A percentile compares a stretch with the other conserved stretches of the same genome.
These are phyloP conservation scores for Nissolia schottii DNA, from an alignment of 306 rosid genomes.

Conservation along the genomic window DNA sequence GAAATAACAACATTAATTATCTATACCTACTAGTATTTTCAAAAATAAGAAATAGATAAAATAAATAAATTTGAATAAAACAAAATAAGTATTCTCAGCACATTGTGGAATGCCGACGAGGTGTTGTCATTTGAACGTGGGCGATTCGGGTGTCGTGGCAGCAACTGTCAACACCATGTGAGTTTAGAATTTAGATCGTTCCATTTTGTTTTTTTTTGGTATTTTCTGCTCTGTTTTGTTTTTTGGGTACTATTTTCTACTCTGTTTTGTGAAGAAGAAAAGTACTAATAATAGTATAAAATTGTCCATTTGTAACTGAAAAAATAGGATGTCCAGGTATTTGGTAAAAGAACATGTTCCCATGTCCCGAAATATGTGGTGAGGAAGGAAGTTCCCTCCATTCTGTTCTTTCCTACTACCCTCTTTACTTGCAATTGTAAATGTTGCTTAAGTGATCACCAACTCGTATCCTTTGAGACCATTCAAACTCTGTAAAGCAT, in stretches of 20 bases:
- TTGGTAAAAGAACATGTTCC: no score
- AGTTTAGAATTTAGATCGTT: not conserved
- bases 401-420: not conserved
- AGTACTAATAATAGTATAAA: no score
- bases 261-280: no score
- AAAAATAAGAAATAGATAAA: no score
- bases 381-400: conserved; percentile 14
- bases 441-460: not conserved
- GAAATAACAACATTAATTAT: not conserved
- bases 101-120: no score
- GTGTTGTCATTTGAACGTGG: conserved; percentile 2
- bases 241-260: not conserved
- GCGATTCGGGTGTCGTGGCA: conserved; percentile 2
- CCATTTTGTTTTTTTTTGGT: not conserved
- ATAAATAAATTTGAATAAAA: no score
- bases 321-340: no score
- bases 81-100: no score
- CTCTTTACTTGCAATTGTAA: not conserved
- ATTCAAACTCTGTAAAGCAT: no score
- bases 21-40: not conserved
- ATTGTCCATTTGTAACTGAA: no score
- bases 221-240: not conserved
- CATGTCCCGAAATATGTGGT: conserved; percentile 32
- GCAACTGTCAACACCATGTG: not conserved
- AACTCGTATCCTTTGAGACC: no score